Base-by-base conservation (phyloP, 257 asterid genomes). In the Voacanga thouarsii region DNA sequence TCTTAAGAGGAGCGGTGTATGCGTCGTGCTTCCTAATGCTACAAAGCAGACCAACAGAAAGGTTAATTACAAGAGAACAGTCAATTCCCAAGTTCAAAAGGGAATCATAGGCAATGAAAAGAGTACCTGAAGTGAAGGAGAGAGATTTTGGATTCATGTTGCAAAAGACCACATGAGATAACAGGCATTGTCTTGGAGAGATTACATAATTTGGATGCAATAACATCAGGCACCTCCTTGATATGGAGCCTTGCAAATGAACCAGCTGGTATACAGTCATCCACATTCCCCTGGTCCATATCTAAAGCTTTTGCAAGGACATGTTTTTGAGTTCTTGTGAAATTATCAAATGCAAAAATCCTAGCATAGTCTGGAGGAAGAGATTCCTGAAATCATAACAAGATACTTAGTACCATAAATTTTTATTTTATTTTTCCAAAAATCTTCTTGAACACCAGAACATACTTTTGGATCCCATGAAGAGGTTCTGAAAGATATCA, bases 391-490 rank as follows among this genome's bases (percentile, higher is more conserved):
- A 82, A 75, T 74, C 69, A 80, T 64, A 75, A 74, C 47, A 72
- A 73, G 30, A 79, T 75, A 67, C 74, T 82, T 51, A 83, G 73
- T 47, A 53, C n/a, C 75, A 76, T 23, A 41, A 82, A 72, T 69
- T 24, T 53, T 6, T 56, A 53, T 47, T 24, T 67, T 11, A 44
- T 44, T 64, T 12, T 68, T 57, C 43, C 47, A 19, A 69, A 67
- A 1, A 30, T 18, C 33, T 45, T 56, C 41, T 39, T 37, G 49
- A 55, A 80, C 30, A 72, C 47, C 72, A 85, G 65, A 67, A 81
- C 87, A 47, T 90, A 96, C 99, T 83, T 93, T 93, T 64, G 98
- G 97, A 83, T 96, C 99, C 99, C 99, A 96, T n/a, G 92, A 85
- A 49, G 99, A 93, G 75, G 97, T 92, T 90, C 97, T 92, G 90